Evolutionary conservation across 148 eudicot genomes (phyloP).

Genomic region (Fagopyrum esculentum): DNA sequence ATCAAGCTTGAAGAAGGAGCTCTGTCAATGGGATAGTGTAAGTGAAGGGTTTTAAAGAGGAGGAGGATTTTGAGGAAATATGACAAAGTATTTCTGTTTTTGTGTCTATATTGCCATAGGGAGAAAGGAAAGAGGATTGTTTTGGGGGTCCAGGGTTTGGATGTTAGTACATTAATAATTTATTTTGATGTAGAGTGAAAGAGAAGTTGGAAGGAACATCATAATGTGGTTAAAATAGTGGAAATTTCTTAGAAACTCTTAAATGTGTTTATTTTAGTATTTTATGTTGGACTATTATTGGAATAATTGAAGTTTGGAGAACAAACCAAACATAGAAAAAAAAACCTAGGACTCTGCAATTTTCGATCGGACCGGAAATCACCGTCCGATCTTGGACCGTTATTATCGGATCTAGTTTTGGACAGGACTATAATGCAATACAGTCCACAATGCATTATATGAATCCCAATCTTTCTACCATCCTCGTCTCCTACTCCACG

Average conservation of each 20-base stretch:
- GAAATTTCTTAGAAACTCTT: slow-evolving; percentile 24
- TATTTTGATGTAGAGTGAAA: background rate
- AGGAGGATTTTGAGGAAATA: background rate
- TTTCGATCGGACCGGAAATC: too few relatives aligned
- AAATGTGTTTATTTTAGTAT: background rate
- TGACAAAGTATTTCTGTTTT: background rate
- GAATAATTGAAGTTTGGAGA: too few relatives aligned
- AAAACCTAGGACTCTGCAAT: too few relatives aligned
- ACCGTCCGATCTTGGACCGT: too few relatives aligned
- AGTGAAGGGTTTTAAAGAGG: background rate
- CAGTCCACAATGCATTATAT: too few relatives aligned
- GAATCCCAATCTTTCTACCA: too few relatives aligned
- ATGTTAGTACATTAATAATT: background rate
- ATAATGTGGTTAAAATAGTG: background rate
- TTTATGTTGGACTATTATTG: background rate
- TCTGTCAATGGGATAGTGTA: slow-evolving; percentile 2
- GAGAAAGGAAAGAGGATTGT: background rate
- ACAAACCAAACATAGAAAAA: too few relatives aligned
- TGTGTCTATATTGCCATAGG: background rate
- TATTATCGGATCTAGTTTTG: too few relatives aligned
- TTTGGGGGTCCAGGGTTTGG: slow-evolving; percentile 10
- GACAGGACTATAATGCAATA: too few relatives aligned
- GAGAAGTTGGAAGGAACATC: background rate
- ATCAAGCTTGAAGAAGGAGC: background rate
- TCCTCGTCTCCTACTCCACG: too few relatives aligned